Base-by-base conservation (phyloP, 495 filamentous ascomycete species). In the Penicillium robsamsonii region DNA sequence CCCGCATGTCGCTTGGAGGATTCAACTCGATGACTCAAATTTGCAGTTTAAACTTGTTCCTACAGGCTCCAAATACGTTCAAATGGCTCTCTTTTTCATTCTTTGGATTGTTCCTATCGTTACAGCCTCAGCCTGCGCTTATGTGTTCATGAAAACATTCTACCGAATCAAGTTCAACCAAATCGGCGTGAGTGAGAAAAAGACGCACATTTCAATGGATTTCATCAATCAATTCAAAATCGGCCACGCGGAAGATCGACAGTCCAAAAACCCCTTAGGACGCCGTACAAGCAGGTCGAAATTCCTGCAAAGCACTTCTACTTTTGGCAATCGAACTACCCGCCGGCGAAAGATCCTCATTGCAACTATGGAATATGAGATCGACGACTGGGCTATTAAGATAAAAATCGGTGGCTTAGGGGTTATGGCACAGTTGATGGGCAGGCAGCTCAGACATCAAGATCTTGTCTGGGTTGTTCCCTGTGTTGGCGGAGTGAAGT, bases 401-500 rank as follows among this genome's bases (percentile, higher is more conserved):
- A 83, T 89, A 68, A 89, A 89, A 68, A 88, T 89, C 51, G 86
- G 86, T 53, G 86, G 86, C 41, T 70, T 89, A 27, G 86, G 86
- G 63, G 85, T 88, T 33, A 85, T 84, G 81, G 82, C 82, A 20
- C 84, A 87, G 60, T 70, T 90, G 10, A 90, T 90, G 86, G 84
- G 83, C 10, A 85, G 86, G 55, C 82, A 86, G 50, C 79, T 89
- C 8, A 73, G 79, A 3, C 84, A 90, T 50, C 81, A 87, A 57
- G 80, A 90, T 63, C 71, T 89, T 8, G 82, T 89, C 47, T 90
- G 86, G 87, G 85, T 90, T n/a, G 82, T 90, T 38, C 87, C 86
- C n/a, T 85, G 84, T 63, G 85, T 88, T 17, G 86, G 85, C 18
- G 87, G 81, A 29, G 72, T 90, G 24, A 76, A 86, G 15, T 89